Conservation (phyloP, 2,329 filamentous ascomycete genomes). For the Ophiostoma tasmaniense region DNA sequence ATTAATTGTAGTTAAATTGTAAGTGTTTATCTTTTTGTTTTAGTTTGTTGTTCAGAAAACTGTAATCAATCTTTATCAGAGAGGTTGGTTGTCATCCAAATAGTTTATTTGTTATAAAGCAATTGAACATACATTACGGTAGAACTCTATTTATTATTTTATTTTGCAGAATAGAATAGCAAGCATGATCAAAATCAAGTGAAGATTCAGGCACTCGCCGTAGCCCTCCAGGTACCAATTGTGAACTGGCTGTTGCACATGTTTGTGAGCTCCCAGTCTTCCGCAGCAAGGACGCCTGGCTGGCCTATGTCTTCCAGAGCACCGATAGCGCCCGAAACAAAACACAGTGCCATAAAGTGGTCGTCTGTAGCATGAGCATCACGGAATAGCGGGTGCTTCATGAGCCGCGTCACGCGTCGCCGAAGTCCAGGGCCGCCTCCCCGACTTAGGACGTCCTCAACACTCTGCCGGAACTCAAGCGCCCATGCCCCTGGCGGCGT, state of each 20-base stretch:
- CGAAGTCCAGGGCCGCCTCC: slow-evolving; percentile 44
- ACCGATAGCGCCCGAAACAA: slow-evolving; percentile 50
- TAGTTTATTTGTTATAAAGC: too few relatives aligned
- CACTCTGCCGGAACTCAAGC: slow-evolving; percentile 56
- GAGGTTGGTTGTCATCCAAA: too few relatives aligned
- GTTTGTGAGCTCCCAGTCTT: slow-evolving; percentile 59
- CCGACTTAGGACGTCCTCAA: slow-evolving; percentile 48
- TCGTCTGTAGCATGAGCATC: slow-evolving; percentile 64
- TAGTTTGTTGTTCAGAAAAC: too few relatives aligned
- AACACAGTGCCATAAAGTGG: slow-evolving; percentile 59
- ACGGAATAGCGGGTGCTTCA: slow-evolving; percentile 58
- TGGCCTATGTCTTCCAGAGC: slow-evolving; percentile 37
- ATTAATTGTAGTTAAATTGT: too few relatives aligned
- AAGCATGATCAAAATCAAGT: background rate
- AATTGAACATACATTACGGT: too few relatives aligned
- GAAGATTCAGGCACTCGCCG: background rate
- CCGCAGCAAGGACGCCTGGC: slow-evolving; percentile 40
- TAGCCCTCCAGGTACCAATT: slow-evolving; percentile 33
- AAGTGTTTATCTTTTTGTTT: too few relatives aligned
- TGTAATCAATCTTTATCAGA: too few relatives aligned
- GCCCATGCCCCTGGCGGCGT: slow-evolving; percentile 51
- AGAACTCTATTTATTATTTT: background rate
- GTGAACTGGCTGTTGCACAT: slow-evolving; percentile 57
- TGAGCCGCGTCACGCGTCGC: slow-evolving; percentile 49
- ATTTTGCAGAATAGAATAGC: background rate